A percentile compares a stretch with the other conserved stretches of the same genome.
phyloP scores from a whole-genome alignment of 257 asterid genomes.

The Sherardia arvensis region DNA sequence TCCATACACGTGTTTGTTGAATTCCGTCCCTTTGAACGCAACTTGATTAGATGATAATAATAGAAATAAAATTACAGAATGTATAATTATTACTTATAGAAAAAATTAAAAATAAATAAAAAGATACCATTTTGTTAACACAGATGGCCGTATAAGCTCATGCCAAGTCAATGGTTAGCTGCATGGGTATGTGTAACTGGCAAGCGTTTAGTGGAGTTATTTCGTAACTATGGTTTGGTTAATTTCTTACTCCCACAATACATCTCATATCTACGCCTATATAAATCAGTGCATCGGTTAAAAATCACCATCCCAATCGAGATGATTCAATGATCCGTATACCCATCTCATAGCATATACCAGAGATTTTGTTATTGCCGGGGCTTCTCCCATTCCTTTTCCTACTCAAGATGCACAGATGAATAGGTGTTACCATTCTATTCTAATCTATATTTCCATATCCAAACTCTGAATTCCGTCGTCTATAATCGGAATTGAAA shows the following conservation, averaged over 20 bases:
- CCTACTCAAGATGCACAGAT: too few species aligned
- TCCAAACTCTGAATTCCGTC: too few species aligned
- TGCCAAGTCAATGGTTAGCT: constrained; percentile 31
- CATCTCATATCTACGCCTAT: constrained; percentile 6
- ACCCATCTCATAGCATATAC: background rate
- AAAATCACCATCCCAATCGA: too few species aligned
- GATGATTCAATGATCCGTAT: too few species aligned
- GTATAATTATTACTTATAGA: too few species aligned
- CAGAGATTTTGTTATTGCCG: background rate
- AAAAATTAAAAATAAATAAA: too few species aligned
- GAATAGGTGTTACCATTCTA: too few species aligned
- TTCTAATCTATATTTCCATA: constrained; percentile 35
- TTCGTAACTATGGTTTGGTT: constrained; percentile 18
- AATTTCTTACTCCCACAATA: constrained; percentile 14
- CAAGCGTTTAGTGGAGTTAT: constrained; percentile 38
- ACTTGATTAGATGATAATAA: background rate
- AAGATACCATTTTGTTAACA: constrained; percentile 16
- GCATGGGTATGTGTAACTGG: constrained; percentile 32
- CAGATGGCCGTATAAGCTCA: background rate
- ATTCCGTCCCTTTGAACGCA: background rate
- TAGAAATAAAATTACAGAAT: background rate
- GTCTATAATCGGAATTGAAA: too few species aligned
- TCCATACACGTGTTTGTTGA: constrained; percentile 14
- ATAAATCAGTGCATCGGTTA: background rate
- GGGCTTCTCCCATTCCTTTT: too few species aligned